Percentiles rank a stretch among this genome's conserved stretches.
These are phyloP conservation scores for Paecilomyces sp. DNA, from an alignment of 2,329 filamentous ascomycete species.

Conservation along the genomic window DNA sequence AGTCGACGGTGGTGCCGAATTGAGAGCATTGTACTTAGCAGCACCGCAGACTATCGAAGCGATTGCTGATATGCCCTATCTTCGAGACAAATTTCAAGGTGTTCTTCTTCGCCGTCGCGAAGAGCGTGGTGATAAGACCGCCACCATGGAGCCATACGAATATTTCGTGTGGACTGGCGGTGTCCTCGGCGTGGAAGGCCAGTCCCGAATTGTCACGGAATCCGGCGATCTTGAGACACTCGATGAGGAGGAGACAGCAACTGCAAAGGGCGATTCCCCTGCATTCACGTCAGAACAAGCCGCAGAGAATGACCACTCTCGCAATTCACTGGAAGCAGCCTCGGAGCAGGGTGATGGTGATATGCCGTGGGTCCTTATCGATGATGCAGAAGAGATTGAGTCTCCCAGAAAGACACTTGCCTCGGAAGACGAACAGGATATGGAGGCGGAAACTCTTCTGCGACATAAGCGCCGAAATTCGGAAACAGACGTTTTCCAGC, in stretches of 20 bases:
- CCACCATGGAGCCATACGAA: slow-evolving; percentile 6
- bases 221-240: slow-evolving; percentile 4
- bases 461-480: slow-evolving; percentile 7
- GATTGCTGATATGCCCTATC: slow-evolving; percentile 30
- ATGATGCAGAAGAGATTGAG: neutral
- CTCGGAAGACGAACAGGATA: slow-evolving; percentile 18
- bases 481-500: slow-evolving; percentile 5
- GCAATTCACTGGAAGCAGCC: neutral
- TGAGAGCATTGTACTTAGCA: slow-evolving; percentile 18
- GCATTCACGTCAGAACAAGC: neutral
- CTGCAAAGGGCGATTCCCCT: neutral
- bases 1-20: slow-evolving; percentile 20
- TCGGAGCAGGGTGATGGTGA: neutral
- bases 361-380: neutral
- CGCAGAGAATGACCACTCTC: neutral
- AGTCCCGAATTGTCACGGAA: slow-evolving; percentile 7
- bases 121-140: slow-evolving; percentile 13
- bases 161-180: slow-evolving; percentile 29
- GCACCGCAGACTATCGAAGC: slow-evolving; percentile 31
- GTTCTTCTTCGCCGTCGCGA: slow-evolving; percentile 29
- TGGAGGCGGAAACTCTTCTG: slow-evolving; percentile 16
- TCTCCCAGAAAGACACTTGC: slow-evolving; percentile 9
- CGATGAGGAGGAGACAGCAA: neutral
- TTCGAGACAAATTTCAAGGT: slow-evolving; percentile 34
- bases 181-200: slow-evolving; percentile 21